These are phyloP conservation scores for Globisporangium splendens DNA, from an alignment of 352 stramenopile species.

Conservation along the genomic window DNA sequence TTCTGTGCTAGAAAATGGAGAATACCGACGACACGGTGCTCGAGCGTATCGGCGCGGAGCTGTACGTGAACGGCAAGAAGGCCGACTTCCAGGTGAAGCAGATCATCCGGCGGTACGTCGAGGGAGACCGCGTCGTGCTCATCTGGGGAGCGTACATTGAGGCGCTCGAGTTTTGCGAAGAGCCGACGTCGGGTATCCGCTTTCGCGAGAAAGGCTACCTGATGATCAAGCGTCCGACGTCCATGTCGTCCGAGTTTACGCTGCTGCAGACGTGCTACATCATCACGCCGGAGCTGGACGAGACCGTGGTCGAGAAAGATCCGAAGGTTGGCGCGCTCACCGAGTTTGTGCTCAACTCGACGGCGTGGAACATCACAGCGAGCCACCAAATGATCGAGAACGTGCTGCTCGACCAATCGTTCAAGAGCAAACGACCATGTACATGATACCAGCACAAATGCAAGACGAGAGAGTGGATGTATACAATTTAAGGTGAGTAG, in stretches of 20 bases:
- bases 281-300: conserved; percentile 42
- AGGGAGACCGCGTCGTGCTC: conserved; percentile 43
- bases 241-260: conserved; percentile 31
- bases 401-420: background rate
- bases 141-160: conserved; percentile 56
- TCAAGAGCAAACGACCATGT: conserved; percentile 3
- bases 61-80: conserved; percentile 41
- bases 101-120: conserved; percentile 42
- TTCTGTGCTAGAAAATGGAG: conserved; percentile 10
- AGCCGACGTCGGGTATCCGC: conserved; percentile 33
- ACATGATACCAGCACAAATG: background rate
- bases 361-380: conserved; percentile 5
- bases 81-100: conserved; percentile 54
- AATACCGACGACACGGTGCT: conserved; percentile 51
- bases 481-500: background rate
- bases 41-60: conserved; percentile 50
- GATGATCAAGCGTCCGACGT: conserved; percentile 35
- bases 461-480: background rate
- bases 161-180: conserved; percentile 42
- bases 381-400: conserved; percentile 20
- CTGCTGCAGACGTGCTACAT: conserved; percentile 57
- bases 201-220: conserved; percentile 60
- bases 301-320: conserved; percentile 2
- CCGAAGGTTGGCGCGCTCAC: conserved; percentile 8
- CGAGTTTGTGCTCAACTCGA: conserved; percentile 14